Evolutionary conservation across 164 flowering plant species (phyloP).

Genomic region (Buxus sempervirens): DNA sequence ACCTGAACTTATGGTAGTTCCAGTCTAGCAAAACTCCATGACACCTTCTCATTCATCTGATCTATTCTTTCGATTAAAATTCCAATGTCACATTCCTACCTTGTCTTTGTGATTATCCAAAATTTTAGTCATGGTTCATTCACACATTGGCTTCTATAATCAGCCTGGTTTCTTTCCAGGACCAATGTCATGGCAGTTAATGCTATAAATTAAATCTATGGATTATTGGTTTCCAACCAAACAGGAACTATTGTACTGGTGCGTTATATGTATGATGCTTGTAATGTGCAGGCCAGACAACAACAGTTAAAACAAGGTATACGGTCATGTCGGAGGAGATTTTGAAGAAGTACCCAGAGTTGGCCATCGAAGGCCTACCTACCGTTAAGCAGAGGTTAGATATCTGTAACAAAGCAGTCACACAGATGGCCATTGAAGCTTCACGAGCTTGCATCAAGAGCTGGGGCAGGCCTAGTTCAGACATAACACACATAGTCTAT

Average conservation of each 20-base stretch:
- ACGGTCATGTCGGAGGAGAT: slow-evolving; percentile 97
- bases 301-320: slow-evolving; percentile 92
- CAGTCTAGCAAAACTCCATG: no score
- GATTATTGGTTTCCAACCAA: not conserved
- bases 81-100: no score
- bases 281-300: slow-evolving; percentile 63
- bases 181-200: no score
- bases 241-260: not conserved
- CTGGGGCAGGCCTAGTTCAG: slow-evolving; percentile 76
- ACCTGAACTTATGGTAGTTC: no score
- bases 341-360: slow-evolving; percentile 75
- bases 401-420: slow-evolving; percentile 81
- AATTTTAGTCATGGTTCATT: no score
- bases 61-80: no score
- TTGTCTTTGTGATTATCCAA: no score
- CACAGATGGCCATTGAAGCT: slow-evolving; percentile 87
- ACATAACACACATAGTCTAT: slow-evolving; percentile 89
- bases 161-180: no score
- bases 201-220: not conserved
- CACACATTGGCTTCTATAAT: no score
- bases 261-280: not conserved
- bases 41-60: no score
- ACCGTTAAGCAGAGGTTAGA: slow-evolving; percentile 73
- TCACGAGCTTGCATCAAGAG: slow-evolving; percentile 66
- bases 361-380: slow-evolving; percentile 76